A percentile compares a stretch with the other conserved stretches of the same genome.
Evolutionary conservation across 495 filamentous ascomycete species (phyloP).

Genomic region (Aspergillus conjunctus): DNA sequence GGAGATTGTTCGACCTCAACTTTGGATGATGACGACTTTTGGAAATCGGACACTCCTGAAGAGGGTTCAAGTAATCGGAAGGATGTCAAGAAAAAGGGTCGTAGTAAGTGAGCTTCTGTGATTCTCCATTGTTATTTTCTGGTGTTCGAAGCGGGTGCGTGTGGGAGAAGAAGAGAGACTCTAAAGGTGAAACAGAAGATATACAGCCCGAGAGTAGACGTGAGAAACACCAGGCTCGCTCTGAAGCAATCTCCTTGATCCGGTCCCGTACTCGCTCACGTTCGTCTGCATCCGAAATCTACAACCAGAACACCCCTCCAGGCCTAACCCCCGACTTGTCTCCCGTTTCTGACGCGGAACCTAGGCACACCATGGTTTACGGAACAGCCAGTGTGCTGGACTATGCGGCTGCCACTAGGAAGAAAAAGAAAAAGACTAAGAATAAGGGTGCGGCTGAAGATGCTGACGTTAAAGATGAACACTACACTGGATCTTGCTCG

Average conservation of each 20-base stretch:
- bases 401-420: constrained; percentile 13
- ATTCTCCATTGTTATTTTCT: background rate
- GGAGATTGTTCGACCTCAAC: background rate
- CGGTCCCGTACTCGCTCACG: constrained; percentile 18
- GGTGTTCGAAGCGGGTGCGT: too few species aligned
- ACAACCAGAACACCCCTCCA: background rate
- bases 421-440: constrained; percentile 17
- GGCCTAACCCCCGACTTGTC: background rate
- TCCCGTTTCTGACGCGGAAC: background rate
- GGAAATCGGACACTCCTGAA: background rate
- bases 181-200: background rate
- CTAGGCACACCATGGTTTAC: constrained; percentile 6
- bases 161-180: too few species aligned
- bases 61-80: background rate
- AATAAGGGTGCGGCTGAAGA: constrained; percentile 3
- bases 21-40: background rate
- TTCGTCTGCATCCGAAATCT: constrained; percentile 1
- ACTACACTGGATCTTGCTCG: background rate
- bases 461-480: background rate
- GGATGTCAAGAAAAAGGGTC: background rate
- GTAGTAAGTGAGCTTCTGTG: background rate
- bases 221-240: constrained; percentile 9
- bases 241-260: constrained; percentile 17
- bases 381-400: constrained; percentile 12
- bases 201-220: background rate